Evolutionary conservation across 2,329 filamentous ascomycete species (phyloP).

Genomic region (Torrubiellomyces zombiae): DNA sequence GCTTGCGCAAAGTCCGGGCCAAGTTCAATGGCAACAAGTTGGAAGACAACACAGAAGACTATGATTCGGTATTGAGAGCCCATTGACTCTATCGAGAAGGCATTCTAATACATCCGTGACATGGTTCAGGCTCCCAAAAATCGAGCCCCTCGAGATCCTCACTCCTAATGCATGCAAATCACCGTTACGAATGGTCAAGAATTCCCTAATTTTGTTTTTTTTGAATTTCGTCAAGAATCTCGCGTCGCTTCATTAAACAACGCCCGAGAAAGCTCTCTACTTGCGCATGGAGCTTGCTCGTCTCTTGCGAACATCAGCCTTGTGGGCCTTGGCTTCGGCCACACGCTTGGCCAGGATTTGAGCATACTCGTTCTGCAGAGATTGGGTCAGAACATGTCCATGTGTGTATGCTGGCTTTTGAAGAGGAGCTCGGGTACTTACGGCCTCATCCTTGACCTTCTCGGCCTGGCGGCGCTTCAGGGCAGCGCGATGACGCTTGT

Average conservation of each 20-base stretch:
- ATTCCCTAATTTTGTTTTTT: constrained; percentile 16
- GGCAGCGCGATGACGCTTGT: constrained; percentile 96
- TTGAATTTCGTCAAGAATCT: no score
- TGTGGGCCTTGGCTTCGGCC: constrained; percentile 84
- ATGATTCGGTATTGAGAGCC: no score
- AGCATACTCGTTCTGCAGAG: constrained; percentile 80
- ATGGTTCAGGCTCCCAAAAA: constrained; percentile 11
- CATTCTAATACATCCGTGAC: constrained; percentile 22
- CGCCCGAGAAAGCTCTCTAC: constrained; percentile 32
- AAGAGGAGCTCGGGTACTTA: constrained; percentile 35
- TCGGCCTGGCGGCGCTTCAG: constrained; percentile 97
- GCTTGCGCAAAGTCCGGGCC: no score
- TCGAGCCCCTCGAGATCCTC: constrained; percentile 16
- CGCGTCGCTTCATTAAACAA: constrained; percentile 8
- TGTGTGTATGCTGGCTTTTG: no score
- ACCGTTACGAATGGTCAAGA: constrained; percentile 14
- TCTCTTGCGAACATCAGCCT: constrained; percentile 90
- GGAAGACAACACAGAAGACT: no score
- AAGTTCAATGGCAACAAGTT: no score
- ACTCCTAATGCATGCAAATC: constrained; percentile 23
- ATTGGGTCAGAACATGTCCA: constrained; percentile 3
- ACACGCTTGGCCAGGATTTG: constrained; percentile 95
- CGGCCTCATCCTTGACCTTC: constrained; percentile 96
- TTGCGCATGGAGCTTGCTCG: constrained; percentile 91
- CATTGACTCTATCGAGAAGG: constrained; percentile 15